Evolutionary conservation across 129 eudicot genomes (phyloP).

Genomic region (Flaveria linearis): DNA sequence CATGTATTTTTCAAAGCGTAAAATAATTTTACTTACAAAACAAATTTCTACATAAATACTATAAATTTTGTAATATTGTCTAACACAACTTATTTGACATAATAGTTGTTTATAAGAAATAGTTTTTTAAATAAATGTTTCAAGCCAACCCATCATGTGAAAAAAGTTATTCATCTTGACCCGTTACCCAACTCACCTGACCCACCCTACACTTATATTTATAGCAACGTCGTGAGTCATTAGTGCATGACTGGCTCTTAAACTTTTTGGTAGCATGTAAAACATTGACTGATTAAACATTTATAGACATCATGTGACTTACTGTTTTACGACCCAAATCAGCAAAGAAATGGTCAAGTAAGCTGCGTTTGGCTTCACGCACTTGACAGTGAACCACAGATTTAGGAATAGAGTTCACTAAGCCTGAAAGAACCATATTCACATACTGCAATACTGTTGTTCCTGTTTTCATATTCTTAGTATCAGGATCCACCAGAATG

Average conservation of each 20-base stretch:
- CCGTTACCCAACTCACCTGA: neutral
- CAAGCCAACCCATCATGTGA: neutral
- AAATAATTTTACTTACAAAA: no score
- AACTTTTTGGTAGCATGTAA: neutral
- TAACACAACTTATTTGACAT: neutral
- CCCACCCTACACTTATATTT: neutral
- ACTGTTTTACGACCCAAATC: slow-evolving; percentile 52
- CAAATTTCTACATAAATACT: neutral
- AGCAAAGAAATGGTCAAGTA: slow-evolving; percentile 47
- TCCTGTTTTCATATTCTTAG: slow-evolving; percentile 24
- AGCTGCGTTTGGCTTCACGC: slow-evolving; percentile 51
- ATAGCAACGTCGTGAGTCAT: neutral
- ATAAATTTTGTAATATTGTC: neutral
- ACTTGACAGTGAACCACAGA: slow-evolving; percentile 59
- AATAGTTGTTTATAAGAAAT: neutral
- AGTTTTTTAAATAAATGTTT: neutral
- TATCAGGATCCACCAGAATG: neutral
- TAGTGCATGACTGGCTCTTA: neutral
- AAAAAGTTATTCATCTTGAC: neutral
- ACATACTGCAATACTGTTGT: slow-evolving; percentile 43
- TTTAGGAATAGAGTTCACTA: slow-evolving; percentile 52
- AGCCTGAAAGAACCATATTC: slow-evolving; percentile 47
- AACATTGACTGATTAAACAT: neutral
- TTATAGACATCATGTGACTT: slow-evolving; percentile 7
- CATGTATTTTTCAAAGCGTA: no score